Evolutionary conservation across 345 rosid species (phyloP), one percentile per base, ranked within the genome.

Genomic region (Luvunga scandens): DNA sequence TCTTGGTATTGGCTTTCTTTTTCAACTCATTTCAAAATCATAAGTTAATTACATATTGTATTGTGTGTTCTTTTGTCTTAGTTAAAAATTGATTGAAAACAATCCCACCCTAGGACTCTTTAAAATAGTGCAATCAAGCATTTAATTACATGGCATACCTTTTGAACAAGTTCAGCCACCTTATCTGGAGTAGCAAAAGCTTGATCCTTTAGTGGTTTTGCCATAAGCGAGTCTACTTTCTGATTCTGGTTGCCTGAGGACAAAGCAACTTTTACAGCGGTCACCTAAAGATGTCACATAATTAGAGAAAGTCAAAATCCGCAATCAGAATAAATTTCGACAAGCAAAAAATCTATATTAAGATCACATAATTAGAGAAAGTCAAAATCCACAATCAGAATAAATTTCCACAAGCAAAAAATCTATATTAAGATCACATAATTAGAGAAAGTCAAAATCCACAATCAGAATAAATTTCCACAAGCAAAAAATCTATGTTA

Each of bases 101-200:
- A 38, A 57, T 6, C 22, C 57, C 30, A 22, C 21, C 18, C 27
- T 28, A 22, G 21, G 25, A 74, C 61, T 62, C 70, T 67, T 34
- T 12, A 9, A 61, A 27, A 53, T 27, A 66, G 27, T 30, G 10
- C 7, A 63, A 79, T 66, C 18, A 65, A 59, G 53, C 36, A 75
- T 9, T 45, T 59, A 38, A 24, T 57, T 22, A 55, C n/a, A 74
- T 24, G 33, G 33, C 83, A 33, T 83, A 96, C 99, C 98, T 94
- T 94, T 80, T 88, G 97, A 81, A 96, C 92, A 82, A 96, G 89
- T 83, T 94, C 99, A 30, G 94, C 97, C 83, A 96, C 97, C 88
- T 92, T 94, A 78, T 91, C 98, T 48, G 98, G 97, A 77, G 94
- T 84, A 82, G 98, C 97, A 62, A 96, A 96, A 72, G 99, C 99